Evolutionary conservation across 2,329 filamentous ascomycete species (phyloP), one percentile per base, ranked within the genome.

Genomic region (Diaporthe sp.): DNA sequence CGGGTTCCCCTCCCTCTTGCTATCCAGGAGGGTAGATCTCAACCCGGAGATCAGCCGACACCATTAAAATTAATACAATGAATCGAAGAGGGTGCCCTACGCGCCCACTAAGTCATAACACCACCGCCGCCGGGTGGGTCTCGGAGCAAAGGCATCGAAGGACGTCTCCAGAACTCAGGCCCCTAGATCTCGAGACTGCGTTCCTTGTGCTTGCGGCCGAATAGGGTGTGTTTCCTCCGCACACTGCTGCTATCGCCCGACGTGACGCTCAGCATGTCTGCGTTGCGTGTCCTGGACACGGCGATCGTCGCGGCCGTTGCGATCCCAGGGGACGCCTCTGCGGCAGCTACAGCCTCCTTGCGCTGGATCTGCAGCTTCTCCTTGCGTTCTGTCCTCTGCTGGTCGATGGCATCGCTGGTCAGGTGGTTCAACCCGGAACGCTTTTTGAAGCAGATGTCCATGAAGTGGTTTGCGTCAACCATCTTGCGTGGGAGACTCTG

Each of bases 401-500:
- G 89, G 78, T 98, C 95, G 75, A 98, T 94, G 6, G 91, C 90
- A 22, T 93, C 92, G 82, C 98, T 95, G 79, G 92, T 95, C 25
- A 98, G 86, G 79, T 95, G 93, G 9, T 92, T 93, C 78, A 96
- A 95, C 7, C 94, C 94, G 80, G 95, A 94, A 64, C 93, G 90
- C 55, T 94, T 91, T 77, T 92, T 92, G 82, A 97, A 96, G 77
- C 94, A 97, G 12, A 94, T 89, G 77, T 97, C 95, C 86, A 98
- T 91, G 19, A 98, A 86, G 3, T 86, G 86, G 79, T 97, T 98
- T 72, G 93, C 93, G 82, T 98, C 95, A 28, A 98, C 83, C 80
- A 98, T 89, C 71, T 90, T 90, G 71, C 96, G 90, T 0, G 96
- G 96, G 40, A 97, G 91, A 2, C 92, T 92, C 85, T 98, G 96